A percentile compares a stretch with the other conserved stretches of the same genome.
Conservation (phyloP, 2,329 filamentous ascomycete genomes). For the Stagonosporopsis rhizophila region DNA sequence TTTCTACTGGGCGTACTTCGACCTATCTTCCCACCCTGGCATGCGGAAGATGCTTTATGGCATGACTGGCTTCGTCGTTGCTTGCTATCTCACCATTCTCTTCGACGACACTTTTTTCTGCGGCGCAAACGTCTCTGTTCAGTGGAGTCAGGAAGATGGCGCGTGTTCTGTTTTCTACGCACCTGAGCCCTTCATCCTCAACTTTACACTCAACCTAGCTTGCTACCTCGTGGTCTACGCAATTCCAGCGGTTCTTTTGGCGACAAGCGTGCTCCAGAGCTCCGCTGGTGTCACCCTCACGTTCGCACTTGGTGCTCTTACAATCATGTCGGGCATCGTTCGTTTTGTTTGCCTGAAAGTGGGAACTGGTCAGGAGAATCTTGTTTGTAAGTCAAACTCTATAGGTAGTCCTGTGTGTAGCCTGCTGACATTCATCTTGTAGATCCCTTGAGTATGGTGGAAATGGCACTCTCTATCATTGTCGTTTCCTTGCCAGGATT, state of each 20-base stretch:
- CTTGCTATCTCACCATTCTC: constrained; percentile 29
- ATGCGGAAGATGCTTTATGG: constrained; percentile 33
- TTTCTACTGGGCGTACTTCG: constrained; percentile 34
- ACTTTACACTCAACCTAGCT: constrained; percentile 33
- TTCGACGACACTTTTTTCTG: constrained; percentile 36
- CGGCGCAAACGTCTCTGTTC: constrained; percentile 24
- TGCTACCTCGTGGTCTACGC: constrained; percentile 31
- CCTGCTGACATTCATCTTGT: background rate
- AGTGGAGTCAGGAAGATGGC: constrained; percentile 33
- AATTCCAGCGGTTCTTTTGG: constrained; percentile 21
- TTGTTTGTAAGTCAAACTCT: constrained; percentile 31
- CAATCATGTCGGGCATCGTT: constrained; percentile 28
- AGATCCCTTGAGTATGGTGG: constrained; percentile 33
- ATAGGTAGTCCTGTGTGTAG: too few relatives aligned
- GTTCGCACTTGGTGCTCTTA: constrained; percentile 27
- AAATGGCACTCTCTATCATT: constrained; percentile 33
- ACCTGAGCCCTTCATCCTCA: constrained; percentile 33
- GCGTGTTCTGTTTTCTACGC: constrained; percentile 35
- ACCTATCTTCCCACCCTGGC: constrained; percentile 24
- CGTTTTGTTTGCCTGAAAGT: constrained; percentile 29
- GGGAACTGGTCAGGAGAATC: constrained; percentile 31
- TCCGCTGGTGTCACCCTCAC: constrained; percentile 26
- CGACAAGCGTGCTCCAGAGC: constrained; percentile 15
- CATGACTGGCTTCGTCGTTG: constrained; percentile 28
- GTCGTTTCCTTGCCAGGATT: constrained; percentile 31